Conservation (phyloP, 176 grass and related monocot genomes). For the Bothriochloa decipiens region DNA sequence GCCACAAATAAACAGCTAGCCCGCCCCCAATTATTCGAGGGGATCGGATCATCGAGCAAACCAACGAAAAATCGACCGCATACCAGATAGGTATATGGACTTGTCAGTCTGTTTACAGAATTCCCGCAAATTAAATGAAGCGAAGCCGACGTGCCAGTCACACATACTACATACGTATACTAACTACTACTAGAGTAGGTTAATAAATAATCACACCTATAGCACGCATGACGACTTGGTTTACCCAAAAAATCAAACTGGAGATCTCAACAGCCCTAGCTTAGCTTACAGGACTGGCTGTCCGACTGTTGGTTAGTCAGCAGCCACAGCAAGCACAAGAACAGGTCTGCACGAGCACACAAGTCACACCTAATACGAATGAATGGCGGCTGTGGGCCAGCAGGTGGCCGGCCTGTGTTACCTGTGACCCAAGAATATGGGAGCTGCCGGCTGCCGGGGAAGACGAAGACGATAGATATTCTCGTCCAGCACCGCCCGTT, state of each 20-base stretch:
- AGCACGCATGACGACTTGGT: not conserved
- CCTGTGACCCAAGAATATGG: not conserved
- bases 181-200: not conserved
- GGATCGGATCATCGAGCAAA: not conserved
- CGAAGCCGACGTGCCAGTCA: not conserved
- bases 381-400: not conserved
- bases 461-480: not conserved
- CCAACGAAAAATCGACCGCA: not conserved
- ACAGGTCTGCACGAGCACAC: not conserved
- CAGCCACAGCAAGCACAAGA: not conserved
- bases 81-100: not conserved
- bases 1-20: not conserved
- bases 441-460: not conserved
- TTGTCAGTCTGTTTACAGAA: not conserved
- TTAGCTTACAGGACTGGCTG: not conserved
- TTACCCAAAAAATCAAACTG: not conserved
- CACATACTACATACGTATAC: not conserved
- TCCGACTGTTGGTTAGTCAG: not conserved
- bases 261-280: not conserved
- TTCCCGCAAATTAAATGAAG: not conserved
- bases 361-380: not conserved
- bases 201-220: not conserved
- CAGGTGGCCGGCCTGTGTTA: no score
- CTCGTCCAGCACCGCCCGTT: not conserved
- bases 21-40: not conserved